Percentiles rank a stretch among this genome's conserved stretches.
phyloP scores from a whole-genome alignment of 805 yeast species.

The Starmerella stellata region DNA sequence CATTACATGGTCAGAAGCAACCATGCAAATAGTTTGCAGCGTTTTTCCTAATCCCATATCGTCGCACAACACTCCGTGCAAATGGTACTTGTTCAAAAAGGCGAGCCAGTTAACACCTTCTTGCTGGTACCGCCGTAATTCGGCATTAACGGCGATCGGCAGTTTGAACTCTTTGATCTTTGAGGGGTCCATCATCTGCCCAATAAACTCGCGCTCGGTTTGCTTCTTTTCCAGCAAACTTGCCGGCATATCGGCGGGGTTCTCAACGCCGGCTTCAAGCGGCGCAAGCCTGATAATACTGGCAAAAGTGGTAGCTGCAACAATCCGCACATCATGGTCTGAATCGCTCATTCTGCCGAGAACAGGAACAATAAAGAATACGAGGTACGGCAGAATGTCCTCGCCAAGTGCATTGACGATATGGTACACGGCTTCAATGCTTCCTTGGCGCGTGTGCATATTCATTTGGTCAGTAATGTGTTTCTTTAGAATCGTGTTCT shows the following conservation, averaged over 20 bases:
- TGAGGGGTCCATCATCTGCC: slow-evolving; percentile 94
- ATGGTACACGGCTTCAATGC: slow-evolving; percentile 79
- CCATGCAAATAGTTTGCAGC: slow-evolving; percentile 88
- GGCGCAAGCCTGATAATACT: slow-evolving; percentile 90
- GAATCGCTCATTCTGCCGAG: slow-evolving; percentile 96
- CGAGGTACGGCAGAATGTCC: slow-evolving; percentile 80
- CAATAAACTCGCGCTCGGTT: slow-evolving; percentile 79
- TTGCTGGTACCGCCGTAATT: slow-evolving; percentile 85
- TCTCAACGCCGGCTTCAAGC: slow-evolving; percentile 90
- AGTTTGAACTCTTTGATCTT: slow-evolving; percentile 72
- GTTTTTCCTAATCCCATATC: slow-evolving; percentile 99
- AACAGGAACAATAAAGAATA: slow-evolving; percentile 87
- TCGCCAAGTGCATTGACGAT: slow-evolving; percentile 71
- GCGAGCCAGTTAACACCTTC: slow-evolving; percentile 98
- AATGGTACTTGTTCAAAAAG: slow-evolving; percentile 78
- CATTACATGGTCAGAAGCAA: slow-evolving; percentile 84
- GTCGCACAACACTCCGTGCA: slow-evolving; percentile 95
- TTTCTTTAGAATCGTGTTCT: slow-evolving; percentile 53
- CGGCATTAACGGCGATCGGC: slow-evolving; percentile 84
- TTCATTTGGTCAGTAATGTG: slow-evolving; percentile 60
- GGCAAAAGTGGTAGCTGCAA: slow-evolving; percentile 94
- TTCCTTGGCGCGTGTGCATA: slow-evolving; percentile 69
- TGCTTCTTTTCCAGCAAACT: slow-evolving; percentile 77
- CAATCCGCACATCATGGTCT: slow-evolving; percentile 64
- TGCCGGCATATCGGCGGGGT: slow-evolving; percentile 77